These are phyloP conservation scores for Pythium rhizo-oryzae DNA, from an alignment of 352 stramenopile genomes.

Conservation along the genomic window DNA sequence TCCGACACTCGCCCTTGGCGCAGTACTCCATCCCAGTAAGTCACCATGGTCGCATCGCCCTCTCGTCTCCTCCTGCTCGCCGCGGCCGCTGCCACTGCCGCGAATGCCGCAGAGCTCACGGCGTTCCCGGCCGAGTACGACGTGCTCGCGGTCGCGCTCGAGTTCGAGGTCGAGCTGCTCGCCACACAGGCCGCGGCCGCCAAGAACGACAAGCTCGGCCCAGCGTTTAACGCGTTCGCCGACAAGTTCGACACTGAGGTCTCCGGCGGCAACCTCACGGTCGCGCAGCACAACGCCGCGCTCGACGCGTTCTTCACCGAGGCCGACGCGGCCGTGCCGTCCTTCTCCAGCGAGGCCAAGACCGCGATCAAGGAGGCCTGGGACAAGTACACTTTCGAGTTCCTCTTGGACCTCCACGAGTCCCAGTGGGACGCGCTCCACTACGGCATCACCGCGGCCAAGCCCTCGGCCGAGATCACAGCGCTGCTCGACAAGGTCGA, in stretches of 20 bases:
- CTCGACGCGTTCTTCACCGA: constrained; percentile 2
- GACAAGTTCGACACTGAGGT: background rate
- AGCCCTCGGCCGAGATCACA: background rate
- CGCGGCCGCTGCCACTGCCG: background rate
- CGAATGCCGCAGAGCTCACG: background rate
- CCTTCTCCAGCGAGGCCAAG: background rate
- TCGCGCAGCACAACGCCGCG: background rate
- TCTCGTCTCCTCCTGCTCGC: background rate
- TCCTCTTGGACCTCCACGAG: background rate
- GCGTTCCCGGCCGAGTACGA: background rate
- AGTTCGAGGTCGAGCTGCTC: background rate
- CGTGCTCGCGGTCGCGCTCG: background rate
- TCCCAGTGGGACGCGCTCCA: background rate
- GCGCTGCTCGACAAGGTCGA: background rate
- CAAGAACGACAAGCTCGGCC: background rate
- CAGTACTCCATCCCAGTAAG: no score
- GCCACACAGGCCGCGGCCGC: background rate
- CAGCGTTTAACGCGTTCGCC: background rate
- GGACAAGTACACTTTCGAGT: background rate
- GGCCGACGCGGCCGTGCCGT: background rate
- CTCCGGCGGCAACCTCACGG: background rate
- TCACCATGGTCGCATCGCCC: background rate
- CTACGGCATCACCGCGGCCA: background rate
- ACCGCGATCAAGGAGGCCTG: background rate
- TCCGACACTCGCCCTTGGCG: no score